Percentiles rank a stretch among this genome's conserved stretches.
Evolutionary conservation across 176 grass and related monocot species (phyloP).

Genomic region (Ampelocalamus luodianensis): DNA sequence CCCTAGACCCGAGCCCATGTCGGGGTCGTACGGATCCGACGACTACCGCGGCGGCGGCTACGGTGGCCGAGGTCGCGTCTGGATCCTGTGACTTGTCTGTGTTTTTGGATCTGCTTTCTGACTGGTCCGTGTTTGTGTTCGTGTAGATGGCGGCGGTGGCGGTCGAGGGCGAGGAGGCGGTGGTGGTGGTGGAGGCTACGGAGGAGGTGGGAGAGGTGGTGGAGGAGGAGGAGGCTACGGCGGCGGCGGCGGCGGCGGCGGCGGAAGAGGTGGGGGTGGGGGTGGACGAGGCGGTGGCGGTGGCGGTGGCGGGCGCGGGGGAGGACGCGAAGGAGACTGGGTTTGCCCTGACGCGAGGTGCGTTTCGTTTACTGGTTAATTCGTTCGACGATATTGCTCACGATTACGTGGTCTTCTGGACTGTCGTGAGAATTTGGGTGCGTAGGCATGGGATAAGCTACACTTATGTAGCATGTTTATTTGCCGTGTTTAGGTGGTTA

Average conservation of each 20-base stretch:
- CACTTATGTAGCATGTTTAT: background rate
- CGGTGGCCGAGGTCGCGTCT: constrained; percentile 46
- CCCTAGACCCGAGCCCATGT: constrained; percentile 62
- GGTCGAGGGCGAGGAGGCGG: constrained; percentile 45
- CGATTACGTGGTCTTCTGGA: background rate
- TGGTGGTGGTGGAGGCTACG: constrained; percentile 3
- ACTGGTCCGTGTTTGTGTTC: background rate
- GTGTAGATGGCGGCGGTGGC: constrained; percentile 48
- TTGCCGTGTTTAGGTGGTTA: background rate
- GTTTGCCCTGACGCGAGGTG: constrained; percentile 75
- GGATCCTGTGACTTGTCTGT: constrained; percentile 1
- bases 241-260: constrained; percentile 25
- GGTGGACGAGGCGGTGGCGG: constrained; percentile 34
- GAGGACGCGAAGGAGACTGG: constrained; percentile 84
- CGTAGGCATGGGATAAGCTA: background rate
- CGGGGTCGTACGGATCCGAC: constrained; percentile 69
- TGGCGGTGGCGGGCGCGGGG: constrained; percentile 44
- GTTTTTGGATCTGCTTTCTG: constrained; percentile 42
- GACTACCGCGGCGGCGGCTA: constrained; percentile 62
- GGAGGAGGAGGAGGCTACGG: constrained; percentile 13
- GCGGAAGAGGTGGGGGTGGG: constrained; percentile 46
- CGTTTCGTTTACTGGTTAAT: background rate
- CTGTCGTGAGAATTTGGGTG: background rate
- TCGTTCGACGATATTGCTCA: background rate
- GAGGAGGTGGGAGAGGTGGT: constrained; percentile 24